These are phyloP conservation scores for Yamadazyma taylorii DNA, from an alignment of 1,139 yeast genomes.

Conservation along the genomic window DNA sequence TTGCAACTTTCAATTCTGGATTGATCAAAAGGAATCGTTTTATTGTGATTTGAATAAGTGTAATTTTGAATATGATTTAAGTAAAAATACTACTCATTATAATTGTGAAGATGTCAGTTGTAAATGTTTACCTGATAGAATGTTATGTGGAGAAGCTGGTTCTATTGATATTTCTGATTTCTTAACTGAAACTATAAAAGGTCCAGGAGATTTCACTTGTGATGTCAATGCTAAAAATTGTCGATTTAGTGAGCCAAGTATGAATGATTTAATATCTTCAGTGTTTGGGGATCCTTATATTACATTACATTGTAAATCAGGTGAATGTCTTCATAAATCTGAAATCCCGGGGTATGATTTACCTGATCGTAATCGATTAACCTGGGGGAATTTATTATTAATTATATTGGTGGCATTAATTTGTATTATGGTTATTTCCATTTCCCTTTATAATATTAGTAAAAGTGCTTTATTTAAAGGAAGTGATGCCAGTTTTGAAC, in stretches of 20 bases:
- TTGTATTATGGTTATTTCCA: slow-evolving; percentile 35
- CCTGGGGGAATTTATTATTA: slow-evolving; percentile 50
- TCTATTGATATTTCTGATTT: slow-evolving; percentile 94
- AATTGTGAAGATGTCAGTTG: slow-evolving; percentile 76
- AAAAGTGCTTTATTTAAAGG: slow-evolving; percentile 62
- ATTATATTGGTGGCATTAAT: slow-evolving; percentile 51
- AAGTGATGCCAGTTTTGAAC: slow-evolving; percentile 21
- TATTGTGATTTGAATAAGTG: slow-evolving; percentile 81
- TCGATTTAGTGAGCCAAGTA: slow-evolving; percentile 88
- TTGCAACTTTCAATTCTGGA: slow-evolving; percentile 96
- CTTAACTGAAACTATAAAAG: slow-evolving; percentile 81
- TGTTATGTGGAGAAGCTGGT: slow-evolving; percentile 92
- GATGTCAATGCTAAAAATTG: slow-evolving; percentile 62
- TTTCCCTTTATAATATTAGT: slow-evolving; percentile 53
- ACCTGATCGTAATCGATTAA: slow-evolving; percentile 59
- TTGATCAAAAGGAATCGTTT: slow-evolving; percentile 83
- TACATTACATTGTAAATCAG: slow-evolving; percentile 74
- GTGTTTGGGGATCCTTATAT: slow-evolving; percentile 94
- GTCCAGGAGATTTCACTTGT: slow-evolving; percentile 92
- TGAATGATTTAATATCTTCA: slow-evolving; percentile 85
- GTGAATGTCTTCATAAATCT: slow-evolving; percentile 90
- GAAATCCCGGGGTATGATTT: slow-evolving; percentile 86
- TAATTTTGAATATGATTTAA: slow-evolving; percentile 62
- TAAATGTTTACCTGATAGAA: slow-evolving; percentile 85
- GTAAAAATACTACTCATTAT: slow-evolving; percentile 70